phyloP scores from a whole-genome alignment of 2,329 filamentous ascomycete species.

The Aspergillus sp. region DNA sequence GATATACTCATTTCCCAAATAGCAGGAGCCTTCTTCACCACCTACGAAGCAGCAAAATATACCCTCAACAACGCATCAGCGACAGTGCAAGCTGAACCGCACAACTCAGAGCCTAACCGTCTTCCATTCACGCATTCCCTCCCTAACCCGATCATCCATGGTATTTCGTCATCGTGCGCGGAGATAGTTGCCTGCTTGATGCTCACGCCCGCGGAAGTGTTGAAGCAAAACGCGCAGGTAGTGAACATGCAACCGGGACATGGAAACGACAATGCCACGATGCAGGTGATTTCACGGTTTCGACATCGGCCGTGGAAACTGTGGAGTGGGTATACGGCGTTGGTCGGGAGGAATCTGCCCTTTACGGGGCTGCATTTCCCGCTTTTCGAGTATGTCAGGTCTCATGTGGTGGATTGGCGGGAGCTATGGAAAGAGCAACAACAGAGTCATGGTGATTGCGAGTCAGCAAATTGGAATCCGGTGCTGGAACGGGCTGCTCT shows the following conservation, averaged over 20 bases:
- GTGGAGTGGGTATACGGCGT: conserved; percentile 71
- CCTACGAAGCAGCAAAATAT: conserved; percentile 73
- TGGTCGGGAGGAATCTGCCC: conserved; percentile 77
- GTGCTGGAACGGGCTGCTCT: conserved; percentile 65
- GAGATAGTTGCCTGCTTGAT: conserved; percentile 84
- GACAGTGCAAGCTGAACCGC: conserved; percentile 10
- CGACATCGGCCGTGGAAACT: conserved; percentile 50
- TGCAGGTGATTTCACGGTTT: conserved; percentile 56
- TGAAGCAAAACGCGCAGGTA: conserved; percentile 94
- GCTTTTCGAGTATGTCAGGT: conserved; percentile 69
- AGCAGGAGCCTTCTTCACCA: conserved; percentile 86
- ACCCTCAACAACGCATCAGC: conserved; percentile 51
- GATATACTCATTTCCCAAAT: conserved; percentile 6
- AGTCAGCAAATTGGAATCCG: conserved; percentile 11
- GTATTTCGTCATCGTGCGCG: conserved; percentile 67
- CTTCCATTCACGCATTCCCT: conserved; percentile 40
- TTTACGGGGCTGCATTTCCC: conserved; percentile 89
- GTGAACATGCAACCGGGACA: conserved; percentile 39
- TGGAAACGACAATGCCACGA: conserved; percentile 42
- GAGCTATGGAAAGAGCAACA: conserved; percentile 22
- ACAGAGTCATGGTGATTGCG: conserved; percentile 27
- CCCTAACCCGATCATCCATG: conserved; percentile 67
- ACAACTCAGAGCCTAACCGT: not conserved
- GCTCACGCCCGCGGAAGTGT: conserved; percentile 80
- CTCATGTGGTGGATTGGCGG: conserved; percentile 45